A percentile compares a stretch with the other conserved stretches of the same genome.
Evolutionary conservation across 2,329 filamentous ascomycete genomes (phyloP).

Genomic region (Hymenoscyphus occultus): DNA sequence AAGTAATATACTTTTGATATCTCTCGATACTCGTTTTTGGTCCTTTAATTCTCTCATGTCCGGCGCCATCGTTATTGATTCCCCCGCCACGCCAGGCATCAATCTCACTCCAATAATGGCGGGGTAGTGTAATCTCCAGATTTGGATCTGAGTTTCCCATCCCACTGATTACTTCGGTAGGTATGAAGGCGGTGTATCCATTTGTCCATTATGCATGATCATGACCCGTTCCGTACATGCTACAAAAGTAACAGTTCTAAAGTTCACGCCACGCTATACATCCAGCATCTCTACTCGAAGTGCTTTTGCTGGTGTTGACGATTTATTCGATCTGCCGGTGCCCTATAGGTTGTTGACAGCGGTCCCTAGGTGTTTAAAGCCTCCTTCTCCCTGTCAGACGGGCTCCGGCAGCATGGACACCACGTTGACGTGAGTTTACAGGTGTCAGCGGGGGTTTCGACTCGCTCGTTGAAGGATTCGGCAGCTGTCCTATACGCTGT

Average conservation of each 20-base stretch:
- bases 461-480: slow-evolving; percentile 7
- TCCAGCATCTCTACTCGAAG: neutral
- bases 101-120: slow-evolving; percentile 1
- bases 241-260: neutral
- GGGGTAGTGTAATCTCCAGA: neutral
- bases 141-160: neutral
- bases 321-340: neutral
- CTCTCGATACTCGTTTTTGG: neutral
- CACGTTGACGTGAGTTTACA: slow-evolving; percentile 1
- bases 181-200: neutral
- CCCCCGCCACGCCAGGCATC: slow-evolving; percentile 2
- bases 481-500: slow-evolving; percentile 21
- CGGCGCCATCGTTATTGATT: neutral
- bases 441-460: neutral
- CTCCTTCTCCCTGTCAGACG: neutral
- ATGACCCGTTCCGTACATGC: neutral
- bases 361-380: neutral
- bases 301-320: neutral
- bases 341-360: neutral
- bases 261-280: neutral
- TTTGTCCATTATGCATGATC: slow-evolving; percentile 2
- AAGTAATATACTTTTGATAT: slow-evolving; percentile 1
- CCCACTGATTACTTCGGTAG: neutral
- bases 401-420: slow-evolving; percentile 1
- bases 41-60: neutral